Percentiles rank a stretch among this genome's conserved stretches.
Conservation (phyloP, 2,329 filamentous ascomycete species). For the Ceratocystiopsis minuta region DNA sequence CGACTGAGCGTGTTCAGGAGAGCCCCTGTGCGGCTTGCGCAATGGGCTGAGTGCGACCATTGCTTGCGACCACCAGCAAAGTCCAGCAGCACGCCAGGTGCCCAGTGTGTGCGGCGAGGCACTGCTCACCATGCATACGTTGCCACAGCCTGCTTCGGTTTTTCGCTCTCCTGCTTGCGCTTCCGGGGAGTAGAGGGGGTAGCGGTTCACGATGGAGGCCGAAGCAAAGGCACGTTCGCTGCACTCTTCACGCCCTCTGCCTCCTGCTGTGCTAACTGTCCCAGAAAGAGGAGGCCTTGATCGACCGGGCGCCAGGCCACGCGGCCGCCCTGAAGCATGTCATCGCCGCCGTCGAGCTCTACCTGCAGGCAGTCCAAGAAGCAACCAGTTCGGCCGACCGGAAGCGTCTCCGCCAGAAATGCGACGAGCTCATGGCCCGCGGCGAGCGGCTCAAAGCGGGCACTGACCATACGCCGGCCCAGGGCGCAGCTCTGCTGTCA, state of each 20-base stretch:
- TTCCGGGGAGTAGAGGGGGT: too few relatives aligned
- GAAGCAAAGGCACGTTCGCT: conserved; percentile 1
- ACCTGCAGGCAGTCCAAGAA: conserved; percentile 56
- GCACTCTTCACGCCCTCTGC: too few relatives aligned
- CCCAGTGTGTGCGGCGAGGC: background rate
- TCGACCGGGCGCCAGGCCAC: conserved; percentile 1
- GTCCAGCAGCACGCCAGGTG: too few relatives aligned
- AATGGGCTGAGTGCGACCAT: too few relatives aligned
- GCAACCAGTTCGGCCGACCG: conserved; percentile 45
- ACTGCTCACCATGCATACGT: background rate
- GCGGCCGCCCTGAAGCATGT: conserved; percentile 54
- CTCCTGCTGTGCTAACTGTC: too few relatives aligned
- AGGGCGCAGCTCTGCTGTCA: background rate
- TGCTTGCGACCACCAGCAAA: too few relatives aligned
- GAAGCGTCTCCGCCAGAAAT: conserved; percentile 47
- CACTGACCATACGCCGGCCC: too few relatives aligned
- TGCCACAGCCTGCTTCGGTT: background rate
- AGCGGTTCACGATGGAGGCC: conserved; percentile 4
- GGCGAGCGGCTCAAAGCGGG: conserved; percentile 57
- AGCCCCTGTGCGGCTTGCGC: too few relatives aligned
- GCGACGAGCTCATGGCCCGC: conserved; percentile 47
- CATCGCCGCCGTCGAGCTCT: conserved; percentile 61
- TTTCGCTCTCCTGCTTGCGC: too few relatives aligned
- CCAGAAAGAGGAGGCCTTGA: conserved; percentile 6
- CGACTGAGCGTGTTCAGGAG: too few relatives aligned